Base-by-base conservation (phyloP, 2,329 filamentous ascomycete genomes). In the Cadophora sp. region DNA sequence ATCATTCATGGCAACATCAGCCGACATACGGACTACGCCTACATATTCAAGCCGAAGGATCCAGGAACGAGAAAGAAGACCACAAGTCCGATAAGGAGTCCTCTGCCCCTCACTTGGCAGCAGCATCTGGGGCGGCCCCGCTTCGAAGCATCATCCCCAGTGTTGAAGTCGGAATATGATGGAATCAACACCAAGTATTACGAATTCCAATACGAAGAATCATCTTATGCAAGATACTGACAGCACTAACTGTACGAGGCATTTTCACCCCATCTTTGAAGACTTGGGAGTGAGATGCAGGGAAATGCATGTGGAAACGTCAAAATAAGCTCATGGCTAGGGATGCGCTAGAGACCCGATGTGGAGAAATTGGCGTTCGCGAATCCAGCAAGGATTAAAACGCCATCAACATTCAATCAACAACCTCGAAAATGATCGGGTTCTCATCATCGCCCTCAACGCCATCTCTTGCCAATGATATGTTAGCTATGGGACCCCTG, bases 181-280 rank as follows among this genome's bases (percentile, higher is more conserved):
- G 60, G 13, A 45, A 63, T 55, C 14, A 11, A 2, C 7, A 24
- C 20, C 7, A 9, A 24, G 3, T 4, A 63, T 63, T 27, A 43
- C 60, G 60, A 45, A 59, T 47, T 11, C 24, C 16, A 14, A 41
- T 13, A 45, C 56, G 39, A 43, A 59, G 22, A 59, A 18, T 20
- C n/a, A 24, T 30, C 14, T 30, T 14, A 45, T 27, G 56, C 41
- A 39, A 4, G 56, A 59, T 39, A 18, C n/a, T 20, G 7, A 41
- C 7, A 27, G 20, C 39, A 45, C 22, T 41, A 45, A 30, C 56
- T 43, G 22, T 41, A 33, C 33, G 48, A 47, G 13, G 45, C n/a
- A 51, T 41, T 36, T 27, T 41, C 36, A 36, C 65, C 60, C 60
- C 60, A 59, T 64, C n/a, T 55, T 64, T 64, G 53, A 56, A n/a